Evolutionary conservation across 306 rosid species (phyloP), one percentile per base, ranked within the genome.

Genomic region (Sicyos edulis): DNA sequence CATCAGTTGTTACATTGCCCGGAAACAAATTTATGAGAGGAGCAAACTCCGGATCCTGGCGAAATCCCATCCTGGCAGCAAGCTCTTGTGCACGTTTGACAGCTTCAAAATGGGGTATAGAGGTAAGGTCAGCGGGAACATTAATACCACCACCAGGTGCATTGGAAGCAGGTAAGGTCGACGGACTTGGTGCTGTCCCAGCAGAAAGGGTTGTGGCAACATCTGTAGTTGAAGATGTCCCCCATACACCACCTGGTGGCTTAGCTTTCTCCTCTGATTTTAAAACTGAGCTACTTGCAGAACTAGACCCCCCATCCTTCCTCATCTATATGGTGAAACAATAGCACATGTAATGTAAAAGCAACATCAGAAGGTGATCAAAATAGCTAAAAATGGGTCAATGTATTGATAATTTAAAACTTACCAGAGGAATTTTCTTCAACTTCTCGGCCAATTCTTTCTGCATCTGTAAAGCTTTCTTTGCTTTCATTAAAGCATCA

Each of bases 51-150:
- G 98, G 98, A 84, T 92, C 98, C 53, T 92, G 98, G 34, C 87
- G 92, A 70, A 90, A 92, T 37, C 98, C 98, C 96, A 92, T 90
- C 80, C 88, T 84, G 19, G 96, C 93, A 80, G 98, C 96, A 20
- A 87, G 88, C 79, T 87, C 96, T 78, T 88, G 96, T 47, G 98
- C 98, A 60, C 93, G 93, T 80, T 89, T 90, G 57, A 92, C 98
- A 66, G 96, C 96, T 70, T 92, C 98, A 60, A 47, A 67, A 76
- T 83, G 86, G 59, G 83, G 85, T 29, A 82, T 68, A 34, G 75
- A 62, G 64, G 91, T 52, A 69, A 77, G 82, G 71, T 85, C 84
- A 60, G 84, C 82, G 9, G 81, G 42, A 60, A 79, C 80, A 78
- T 62, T 64, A 16, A 78, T 54, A 10, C 64, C 86, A 73, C 80